Evolutionary conservation across 1,284 basidiomycete genomes (phyloP).

Genomic region (Caloboletus inedulis): DNA sequence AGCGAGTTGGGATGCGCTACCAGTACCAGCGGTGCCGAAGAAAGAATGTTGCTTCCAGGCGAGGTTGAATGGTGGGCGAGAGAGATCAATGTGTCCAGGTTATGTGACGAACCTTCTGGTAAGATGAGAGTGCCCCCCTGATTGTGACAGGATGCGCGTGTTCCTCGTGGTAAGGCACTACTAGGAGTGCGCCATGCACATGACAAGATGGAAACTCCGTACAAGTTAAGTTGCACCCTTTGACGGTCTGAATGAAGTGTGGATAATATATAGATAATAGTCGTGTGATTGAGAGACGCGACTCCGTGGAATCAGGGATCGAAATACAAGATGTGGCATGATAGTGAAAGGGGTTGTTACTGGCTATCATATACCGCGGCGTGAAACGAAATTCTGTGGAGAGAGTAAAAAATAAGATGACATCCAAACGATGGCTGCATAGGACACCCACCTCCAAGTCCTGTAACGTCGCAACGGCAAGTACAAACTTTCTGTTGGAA

Average conservation of each 20-base stretch:
- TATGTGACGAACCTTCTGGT: not conserved
- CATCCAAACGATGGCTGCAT: not conserved
- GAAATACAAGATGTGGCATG: not conserved
- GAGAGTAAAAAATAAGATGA: constrained; percentile 3
- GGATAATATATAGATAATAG: constrained; percentile 1
- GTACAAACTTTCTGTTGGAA: constrained; percentile 76
- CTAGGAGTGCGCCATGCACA: not conserved
- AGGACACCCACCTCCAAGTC: constrained; percentile 64
- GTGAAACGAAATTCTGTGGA: constrained; percentile 50
- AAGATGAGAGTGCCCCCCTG: not conserved
- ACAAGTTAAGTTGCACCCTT: not conserved
- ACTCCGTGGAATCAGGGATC: not conserved
- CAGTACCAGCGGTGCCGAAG: not conserved
- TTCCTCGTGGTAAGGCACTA: not conserved
- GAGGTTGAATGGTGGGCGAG: not conserved
- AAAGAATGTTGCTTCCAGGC: not conserved
- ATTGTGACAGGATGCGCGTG: not conserved
- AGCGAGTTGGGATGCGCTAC: not conserved
- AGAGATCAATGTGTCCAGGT: not conserved
- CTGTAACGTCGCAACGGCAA: constrained; percentile 76
- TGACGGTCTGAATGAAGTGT: not conserved
- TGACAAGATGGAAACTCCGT: not conserved
- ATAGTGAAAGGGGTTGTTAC: not conserved
- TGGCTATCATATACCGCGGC: constrained; percentile 43
- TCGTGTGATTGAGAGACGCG: not conserved